Percentiles rank a stretch among this genome's conserved stretches.
phyloP scores from a whole-genome alignment of 352 stramenopile genomes.

The Paralagenidium karlingii region DNA sequence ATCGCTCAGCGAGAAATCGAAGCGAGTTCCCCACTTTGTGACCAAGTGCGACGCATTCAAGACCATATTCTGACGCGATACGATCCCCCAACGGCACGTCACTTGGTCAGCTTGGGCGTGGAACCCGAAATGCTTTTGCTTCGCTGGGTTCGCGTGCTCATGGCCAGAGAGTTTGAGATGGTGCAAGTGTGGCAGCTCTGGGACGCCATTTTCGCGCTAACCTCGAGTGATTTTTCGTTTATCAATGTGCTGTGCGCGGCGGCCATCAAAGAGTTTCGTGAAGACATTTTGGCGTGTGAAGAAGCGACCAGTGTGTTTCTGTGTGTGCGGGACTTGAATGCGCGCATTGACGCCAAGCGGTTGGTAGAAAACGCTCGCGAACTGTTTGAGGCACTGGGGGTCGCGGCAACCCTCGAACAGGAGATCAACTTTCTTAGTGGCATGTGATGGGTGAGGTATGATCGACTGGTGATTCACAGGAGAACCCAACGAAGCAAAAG shows the following conservation, averaged over 20 bases:
- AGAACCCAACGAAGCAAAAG: too few relatives aligned
- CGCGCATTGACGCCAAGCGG: constrained; percentile 26
- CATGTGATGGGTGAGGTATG: too few relatives aligned
- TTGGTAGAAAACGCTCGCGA: constrained; percentile 46
- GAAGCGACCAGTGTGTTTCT: constrained; percentile 45
- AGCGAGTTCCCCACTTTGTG: constrained; percentile 33
- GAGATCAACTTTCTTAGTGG: too few relatives aligned
- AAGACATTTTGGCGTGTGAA: constrained; percentile 45
- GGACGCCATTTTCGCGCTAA: constrained; percentile 67
- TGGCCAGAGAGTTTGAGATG: constrained; percentile 62
- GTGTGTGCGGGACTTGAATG: constrained; percentile 36
- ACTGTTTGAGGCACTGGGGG: constrained; percentile 48
- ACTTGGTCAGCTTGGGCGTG: constrained; percentile 28
- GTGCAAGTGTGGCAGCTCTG: constrained; percentile 67
- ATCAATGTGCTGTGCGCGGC: constrained; percentile 71
- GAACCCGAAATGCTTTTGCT: constrained; percentile 66
- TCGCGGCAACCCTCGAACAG: constrained; percentile 45
- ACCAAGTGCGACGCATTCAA: constrained; percentile 67
- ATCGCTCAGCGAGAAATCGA: too few relatives aligned
- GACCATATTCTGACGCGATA: constrained; percentile 43
- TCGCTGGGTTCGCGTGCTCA: constrained; percentile 61
- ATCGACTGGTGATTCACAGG: too few relatives aligned
- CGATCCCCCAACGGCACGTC: constrained; percentile 40
- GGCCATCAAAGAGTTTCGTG: constrained; percentile 43
- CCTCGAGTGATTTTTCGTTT: constrained; percentile 54